These are phyloP conservation scores for Umbellularia californica DNA, from an alignment of 164 flowering plant genomes.

Conservation along the genomic window DNA sequence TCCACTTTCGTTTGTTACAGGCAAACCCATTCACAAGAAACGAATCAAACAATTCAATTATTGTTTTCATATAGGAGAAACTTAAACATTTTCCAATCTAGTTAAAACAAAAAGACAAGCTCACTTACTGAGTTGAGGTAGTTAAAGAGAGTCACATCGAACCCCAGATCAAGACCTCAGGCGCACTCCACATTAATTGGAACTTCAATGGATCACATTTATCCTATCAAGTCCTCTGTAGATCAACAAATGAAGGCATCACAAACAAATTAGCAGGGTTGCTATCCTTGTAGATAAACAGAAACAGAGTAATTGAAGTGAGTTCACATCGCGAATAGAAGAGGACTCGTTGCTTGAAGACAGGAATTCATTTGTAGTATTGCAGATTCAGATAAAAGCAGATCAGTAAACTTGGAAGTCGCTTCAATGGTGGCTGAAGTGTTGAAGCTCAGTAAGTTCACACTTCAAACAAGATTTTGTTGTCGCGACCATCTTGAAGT, in stretches of 20 bases:
- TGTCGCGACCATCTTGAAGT: not conserved
- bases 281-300: not conserved
- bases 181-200: not conserved
- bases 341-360: not conserved
- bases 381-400: slow-evolving; percentile 9
- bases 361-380: slow-evolving; percentile 6
- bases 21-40: not conserved
- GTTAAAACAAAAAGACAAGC: not conserved
- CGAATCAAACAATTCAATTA: not conserved
- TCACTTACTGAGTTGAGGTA: not conserved
- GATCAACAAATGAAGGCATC: not conserved
- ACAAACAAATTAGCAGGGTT: not conserved
- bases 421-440: not conserved
- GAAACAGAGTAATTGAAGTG: not conserved
- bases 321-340: not conserved
- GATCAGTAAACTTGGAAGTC: not conserved
- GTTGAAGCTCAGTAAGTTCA: not conserved
- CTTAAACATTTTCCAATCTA: not conserved
- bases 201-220: not conserved
- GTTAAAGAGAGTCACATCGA: too few species aligned
- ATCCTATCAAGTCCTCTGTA: not conserved
- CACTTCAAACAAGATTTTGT: not conserved
- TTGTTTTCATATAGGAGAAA: not conserved
- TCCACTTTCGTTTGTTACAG: not conserved
- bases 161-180: too few species aligned